phyloP scores from a whole-genome alignment of 495 filamentous ascomycete genomes.

The Talaromyces wortmannii region DNA sequence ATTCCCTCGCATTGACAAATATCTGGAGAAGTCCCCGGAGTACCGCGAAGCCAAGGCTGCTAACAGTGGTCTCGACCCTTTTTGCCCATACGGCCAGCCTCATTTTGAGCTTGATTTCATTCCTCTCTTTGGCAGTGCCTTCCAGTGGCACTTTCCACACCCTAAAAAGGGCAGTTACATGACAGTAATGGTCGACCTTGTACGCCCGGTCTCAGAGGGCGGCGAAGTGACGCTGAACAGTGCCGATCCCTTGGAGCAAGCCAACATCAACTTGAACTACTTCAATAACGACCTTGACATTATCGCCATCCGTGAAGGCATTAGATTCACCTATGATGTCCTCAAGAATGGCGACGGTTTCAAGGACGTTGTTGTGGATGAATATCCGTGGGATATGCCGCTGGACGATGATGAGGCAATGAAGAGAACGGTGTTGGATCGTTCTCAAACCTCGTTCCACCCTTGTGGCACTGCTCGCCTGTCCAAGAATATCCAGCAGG shows the following conservation, averaged over 20 bases:
- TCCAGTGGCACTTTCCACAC: constrained; percentile 55
- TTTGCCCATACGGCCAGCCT: constrained; percentile 51
- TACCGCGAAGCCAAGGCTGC: constrained; percentile 40
- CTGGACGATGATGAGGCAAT: constrained; percentile 46
- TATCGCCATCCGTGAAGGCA: constrained; percentile 35
- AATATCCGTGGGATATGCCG: constrained; percentile 54
- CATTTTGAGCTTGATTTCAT: constrained; percentile 53
- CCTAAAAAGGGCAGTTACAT: constrained; percentile 44
- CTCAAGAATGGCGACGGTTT: constrained; percentile 33
- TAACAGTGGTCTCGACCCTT: constrained; percentile 49
- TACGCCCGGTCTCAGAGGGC: constrained; percentile 32
- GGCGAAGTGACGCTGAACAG: constrained; percentile 34
- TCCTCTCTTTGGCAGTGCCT: constrained; percentile 27
- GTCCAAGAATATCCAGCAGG: constrained; percentile 28
- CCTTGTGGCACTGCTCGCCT: constrained; percentile 37
- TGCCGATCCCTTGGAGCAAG: constrained; percentile 41
- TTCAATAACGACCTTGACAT: constrained; percentile 33
- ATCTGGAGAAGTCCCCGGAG: constrained; percentile 35
- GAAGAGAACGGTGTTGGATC: constrained; percentile 41
- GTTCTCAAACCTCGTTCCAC: constrained; percentile 38
- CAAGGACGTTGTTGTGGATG: constrained; percentile 36
- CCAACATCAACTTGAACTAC: constrained; percentile 44
- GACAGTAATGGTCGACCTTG: constrained; percentile 26
- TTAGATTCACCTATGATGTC: constrained; percentile 36
- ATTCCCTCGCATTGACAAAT: constrained; percentile 46